Base-by-base conservation (phyloP, 306 rosid genomes). In the Malus asiatica region DNA sequence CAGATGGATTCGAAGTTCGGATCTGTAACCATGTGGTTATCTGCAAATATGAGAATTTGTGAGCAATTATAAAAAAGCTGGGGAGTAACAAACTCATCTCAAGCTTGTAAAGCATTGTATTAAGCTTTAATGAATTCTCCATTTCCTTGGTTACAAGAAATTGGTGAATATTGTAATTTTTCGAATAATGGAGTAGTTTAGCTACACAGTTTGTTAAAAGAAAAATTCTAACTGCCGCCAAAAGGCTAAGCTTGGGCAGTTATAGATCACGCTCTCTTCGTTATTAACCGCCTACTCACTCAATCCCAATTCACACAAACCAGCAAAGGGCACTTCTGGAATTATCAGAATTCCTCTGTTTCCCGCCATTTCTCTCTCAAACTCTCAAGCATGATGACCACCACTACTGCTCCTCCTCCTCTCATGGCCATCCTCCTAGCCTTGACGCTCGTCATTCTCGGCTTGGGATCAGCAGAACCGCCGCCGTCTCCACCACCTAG, bases 331-430 rank as follows among this genome's bases (percentile, higher is more conserved):
- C 16, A 73, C 30, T 40, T 42, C 25, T 0, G 68, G 30, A 32
- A 73, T 46, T 11, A 59, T 12, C 45, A 11, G 27, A 27, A 44
- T 6, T 29, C 13, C 14, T 30, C 22, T 16, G 29, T 29, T 25
- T 74, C 77, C 77, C 77, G 70, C 77, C 70, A 42, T 10, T 60
- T 61, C 62, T 75, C 71, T 30, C 60, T 61, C 59, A 51, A 0
- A 45, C 3, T 15, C 55, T 18, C 72, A 32, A 35, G 79, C 70
- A 70, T 76, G 84, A 59, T 16, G 6, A 10, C 51, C 63, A 2
- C 81, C 55, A 40, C 15, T 33, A 10, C 48, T 8, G 2, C 53
- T 29, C 15, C 66, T 22, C 71, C 4, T 57, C 70, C 66, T 0
- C 66, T 55, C 76, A 72, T 22, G 25, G 38, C 60, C 35, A 22